Conservation (phyloP, 2,329 filamentous ascomycete genomes). For the Aspergillus quadricinctus region DNA sequence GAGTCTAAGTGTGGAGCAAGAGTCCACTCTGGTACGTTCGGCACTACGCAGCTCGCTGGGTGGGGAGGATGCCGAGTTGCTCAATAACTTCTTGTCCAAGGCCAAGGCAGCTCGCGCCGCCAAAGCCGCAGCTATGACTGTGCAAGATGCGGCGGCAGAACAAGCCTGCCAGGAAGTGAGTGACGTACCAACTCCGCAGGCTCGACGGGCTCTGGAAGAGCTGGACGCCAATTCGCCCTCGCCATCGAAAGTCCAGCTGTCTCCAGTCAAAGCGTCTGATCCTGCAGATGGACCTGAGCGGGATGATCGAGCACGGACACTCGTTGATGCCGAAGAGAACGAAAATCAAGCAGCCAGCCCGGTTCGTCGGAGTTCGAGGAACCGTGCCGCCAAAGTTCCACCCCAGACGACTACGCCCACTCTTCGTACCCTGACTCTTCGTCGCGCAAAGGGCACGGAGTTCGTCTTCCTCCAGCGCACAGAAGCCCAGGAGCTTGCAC, state of each 20-base stretch:
- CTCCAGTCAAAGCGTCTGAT: constrained; percentile 25
- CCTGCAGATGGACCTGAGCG: constrained; percentile 15
- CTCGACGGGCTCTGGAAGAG: constrained; percentile 33
- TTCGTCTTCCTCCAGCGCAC: constrained; percentile 42
- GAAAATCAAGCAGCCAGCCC: constrained; percentile 23
- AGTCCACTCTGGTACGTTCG: constrained; percentile 32
- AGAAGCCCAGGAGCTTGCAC: constrained; percentile 39
- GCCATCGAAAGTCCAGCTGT: constrained; percentile 26
- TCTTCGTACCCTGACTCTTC: constrained; percentile 39
- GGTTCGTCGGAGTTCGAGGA: constrained; percentile 35
- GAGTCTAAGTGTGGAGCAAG: constrained; percentile 27
- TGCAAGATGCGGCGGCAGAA: constrained; percentile 17
- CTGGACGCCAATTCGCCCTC: constrained; percentile 38
- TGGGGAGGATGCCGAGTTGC: constrained; percentile 36
- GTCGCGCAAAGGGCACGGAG: constrained; percentile 42
- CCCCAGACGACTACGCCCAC: constrained; percentile 18
- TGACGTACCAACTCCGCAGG: constrained; percentile 26
- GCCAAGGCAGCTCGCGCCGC: constrained; percentile 39
- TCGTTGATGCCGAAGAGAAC: constrained; percentile 9
- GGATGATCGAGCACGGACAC: constrained; percentile 9
- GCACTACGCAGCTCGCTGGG: constrained; percentile 35
- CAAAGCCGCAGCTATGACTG: constrained; percentile 22
- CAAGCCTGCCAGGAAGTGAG: constrained; percentile 7
- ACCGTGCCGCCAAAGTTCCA: constrained; percentile 20
- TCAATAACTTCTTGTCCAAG: constrained; percentile 39